phyloP scores from a whole-genome alignment of 2,329 filamentous ascomycete genomes.

The Rhytidhysteron rufulum region DNA sequence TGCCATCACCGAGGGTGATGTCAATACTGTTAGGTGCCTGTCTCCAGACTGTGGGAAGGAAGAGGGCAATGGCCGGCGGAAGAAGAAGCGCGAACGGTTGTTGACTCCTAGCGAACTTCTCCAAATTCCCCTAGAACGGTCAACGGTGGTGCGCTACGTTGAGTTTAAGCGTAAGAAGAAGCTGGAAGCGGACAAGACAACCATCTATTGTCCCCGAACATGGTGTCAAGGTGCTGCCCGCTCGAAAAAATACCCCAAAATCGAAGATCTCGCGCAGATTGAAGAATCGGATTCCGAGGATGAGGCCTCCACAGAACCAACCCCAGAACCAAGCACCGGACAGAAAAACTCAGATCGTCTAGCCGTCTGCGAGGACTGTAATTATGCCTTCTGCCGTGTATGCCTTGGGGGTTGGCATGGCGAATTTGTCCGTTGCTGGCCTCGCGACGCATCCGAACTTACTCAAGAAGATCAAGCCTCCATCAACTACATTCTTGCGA shows the following conservation, averaged over 20 bases:
- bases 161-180: slow-evolving; percentile 88
- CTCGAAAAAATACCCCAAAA: slow-evolving; percentile 49
- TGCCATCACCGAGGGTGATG: slow-evolving; percentile 80
- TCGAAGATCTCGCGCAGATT: slow-evolving; percentile 37
- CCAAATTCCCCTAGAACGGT: slow-evolving; percentile 50
- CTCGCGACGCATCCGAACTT: slow-evolving; percentile 64
- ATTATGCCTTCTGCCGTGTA: slow-evolving; percentile 80
- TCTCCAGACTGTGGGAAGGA: slow-evolving; percentile 73
- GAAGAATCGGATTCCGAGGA: slow-evolving; percentile 37
- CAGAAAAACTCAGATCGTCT: slow-evolving; percentile 58
- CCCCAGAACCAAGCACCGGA: slow-evolving; percentile 13
- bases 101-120: slow-evolving; percentile 79
- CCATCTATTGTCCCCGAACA: slow-evolving; percentile 83
- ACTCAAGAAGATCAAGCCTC: slow-evolving; percentile 83
- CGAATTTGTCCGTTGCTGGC: slow-evolving; percentile 70
- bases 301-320: slow-evolving; percentile 16
- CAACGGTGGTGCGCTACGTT: slow-evolving; percentile 79
- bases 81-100: slow-evolving; percentile 60
- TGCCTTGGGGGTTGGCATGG: slow-evolving; percentile 87
- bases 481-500: slow-evolving; percentile 73
- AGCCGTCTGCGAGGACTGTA: slow-evolving; percentile 82
- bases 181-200: slow-evolving; percentile 86
- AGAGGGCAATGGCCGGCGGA: slow-evolving; percentile 20
- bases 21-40: slow-evolving; percentile 75
- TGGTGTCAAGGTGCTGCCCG: slow-evolving; percentile 89